phyloP scores from a whole-genome alignment of 257 asterid species.

The Forsythia suspensa region DNA sequence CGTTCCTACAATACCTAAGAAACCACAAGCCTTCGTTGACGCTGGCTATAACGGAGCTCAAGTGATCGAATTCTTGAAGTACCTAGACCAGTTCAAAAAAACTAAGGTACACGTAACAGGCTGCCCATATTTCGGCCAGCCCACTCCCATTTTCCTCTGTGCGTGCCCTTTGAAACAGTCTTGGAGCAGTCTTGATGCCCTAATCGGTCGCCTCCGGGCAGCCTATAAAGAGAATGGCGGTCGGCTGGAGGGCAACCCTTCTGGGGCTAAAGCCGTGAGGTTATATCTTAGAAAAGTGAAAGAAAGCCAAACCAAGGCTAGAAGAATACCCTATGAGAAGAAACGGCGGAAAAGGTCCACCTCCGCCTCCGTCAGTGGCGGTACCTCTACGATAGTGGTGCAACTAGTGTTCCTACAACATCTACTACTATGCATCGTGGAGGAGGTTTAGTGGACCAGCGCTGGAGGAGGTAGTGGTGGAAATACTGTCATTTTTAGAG shows the following conservation, averaged over 20 bases:
- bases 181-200: conserved; percentile 6
- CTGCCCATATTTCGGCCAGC: conserved; percentile 51
- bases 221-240: conserved; percentile 24
- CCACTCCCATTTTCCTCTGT: conserved; percentile 39
- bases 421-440: too few relatives aligned
- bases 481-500: background rate
- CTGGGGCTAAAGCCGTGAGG: conserved; percentile 44
- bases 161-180: conserved; percentile 42
- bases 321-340: too few relatives aligned
- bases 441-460: background rate
- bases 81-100: conserved; percentile 49
- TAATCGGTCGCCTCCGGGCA: too few relatives aligned
- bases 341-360: conserved; percentile 35
- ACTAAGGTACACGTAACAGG: conserved; percentile 43
- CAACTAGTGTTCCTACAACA: background rate
- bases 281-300: conserved; percentile 38
- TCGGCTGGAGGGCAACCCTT: conserved; percentile 39
- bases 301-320: too few relatives aligned
- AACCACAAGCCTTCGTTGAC: conserved; percentile 43
- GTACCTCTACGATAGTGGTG: background rate
- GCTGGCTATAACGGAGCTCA: conserved; percentile 45
- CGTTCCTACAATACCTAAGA: too few relatives aligned
- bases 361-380: background rate
- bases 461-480: conserved; percentile 20
- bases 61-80: conserved; percentile 50